Evolutionary conservation across 192 early-diverging fungal genomes (phyloP), one percentile per base, ranked within the genome.

Genomic region (Rhizoclosmatium sp.): DNA sequence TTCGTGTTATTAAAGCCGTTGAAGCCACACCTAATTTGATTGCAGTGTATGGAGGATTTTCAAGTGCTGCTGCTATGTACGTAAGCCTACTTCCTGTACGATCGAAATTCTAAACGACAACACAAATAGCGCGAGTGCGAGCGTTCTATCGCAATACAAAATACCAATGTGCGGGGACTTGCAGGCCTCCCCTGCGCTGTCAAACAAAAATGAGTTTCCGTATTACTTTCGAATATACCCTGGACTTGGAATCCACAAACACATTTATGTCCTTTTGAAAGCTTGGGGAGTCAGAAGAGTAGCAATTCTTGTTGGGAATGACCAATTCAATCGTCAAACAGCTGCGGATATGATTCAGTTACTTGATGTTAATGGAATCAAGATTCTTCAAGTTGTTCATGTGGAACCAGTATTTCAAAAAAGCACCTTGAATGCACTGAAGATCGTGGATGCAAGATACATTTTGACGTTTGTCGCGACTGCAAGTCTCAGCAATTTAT

Each of bases 21-120:
- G 23, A 46, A 14, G 19, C 5, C 3, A 45, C 44, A 61, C 9
- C 16, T n/a, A 21, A 62, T 41, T 44, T 75, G n/a, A 40, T 75
- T 75, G 72, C 59, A 44, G 72, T 49, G 54, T 75, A 75, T 62
- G 72, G 72, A 45, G 72, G 45, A 14, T 58, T 44, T n/a, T 75
- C 5, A 9, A 75, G 72, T 31, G 59, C n/a, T 21, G 44, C 45
- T 16, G 44, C 72, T 23, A 46, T 59, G 72, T 75, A 75, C 3
- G 54, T 5, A 7, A 12, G 12, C 51, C 23, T 58, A 14, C 12
- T n/a, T 72, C 41, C 5, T 54, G 19, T 41, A 40, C 1, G 0
- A 14, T 59, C 40, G 39, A 21, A 65, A 14, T 0, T 21, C 1
- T 31, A 12, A 31, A 58, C 16, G 14, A 21, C 39, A 31, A 14